Conservation (phyloP, 495 filamentous ascomycete species). For the Aspergillus mulundensis region DNA sequence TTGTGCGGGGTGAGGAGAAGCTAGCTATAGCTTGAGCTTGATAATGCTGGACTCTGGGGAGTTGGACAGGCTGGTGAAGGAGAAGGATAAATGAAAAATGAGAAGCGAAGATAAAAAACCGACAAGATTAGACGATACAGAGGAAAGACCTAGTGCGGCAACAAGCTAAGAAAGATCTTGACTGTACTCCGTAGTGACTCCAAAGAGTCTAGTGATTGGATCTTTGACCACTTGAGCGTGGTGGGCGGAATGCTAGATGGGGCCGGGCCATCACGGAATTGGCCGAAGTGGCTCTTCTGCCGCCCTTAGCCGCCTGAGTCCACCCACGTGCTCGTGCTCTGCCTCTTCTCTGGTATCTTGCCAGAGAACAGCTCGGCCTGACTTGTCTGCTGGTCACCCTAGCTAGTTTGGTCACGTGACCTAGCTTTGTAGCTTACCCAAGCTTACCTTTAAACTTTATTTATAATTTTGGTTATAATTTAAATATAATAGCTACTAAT, state of each 20-base stretch:
- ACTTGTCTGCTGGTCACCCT: too few species aligned
- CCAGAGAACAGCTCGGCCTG: too few species aligned
- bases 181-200: neutral
- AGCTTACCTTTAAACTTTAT: too few species aligned
- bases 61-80: neutral
- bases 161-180: neutral
- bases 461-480: too few species aligned
- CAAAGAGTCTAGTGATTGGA: neutral
- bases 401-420: too few species aligned
- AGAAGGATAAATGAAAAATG: neutral
- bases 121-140: neutral
- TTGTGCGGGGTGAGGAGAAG: constrained; percentile 30
- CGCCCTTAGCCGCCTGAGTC: neutral
- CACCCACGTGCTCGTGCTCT: constrained; percentile 1
- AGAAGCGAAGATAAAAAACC: neutral
- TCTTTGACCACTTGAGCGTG: neutral
- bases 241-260: neutral
- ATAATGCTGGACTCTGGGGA: neutral
- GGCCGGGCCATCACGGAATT: neutral
- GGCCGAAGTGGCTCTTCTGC: constrained; percentile 3
- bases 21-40: neutral
- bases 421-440: too few species aligned
- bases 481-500: too few species aligned
- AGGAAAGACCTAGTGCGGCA: neutral
- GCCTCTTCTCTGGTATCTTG: neutral